phyloP scores from a whole-genome alignment of 2,329 filamentous ascomycete genomes.

The Ophiocordyceps unilateralis region DNA sequence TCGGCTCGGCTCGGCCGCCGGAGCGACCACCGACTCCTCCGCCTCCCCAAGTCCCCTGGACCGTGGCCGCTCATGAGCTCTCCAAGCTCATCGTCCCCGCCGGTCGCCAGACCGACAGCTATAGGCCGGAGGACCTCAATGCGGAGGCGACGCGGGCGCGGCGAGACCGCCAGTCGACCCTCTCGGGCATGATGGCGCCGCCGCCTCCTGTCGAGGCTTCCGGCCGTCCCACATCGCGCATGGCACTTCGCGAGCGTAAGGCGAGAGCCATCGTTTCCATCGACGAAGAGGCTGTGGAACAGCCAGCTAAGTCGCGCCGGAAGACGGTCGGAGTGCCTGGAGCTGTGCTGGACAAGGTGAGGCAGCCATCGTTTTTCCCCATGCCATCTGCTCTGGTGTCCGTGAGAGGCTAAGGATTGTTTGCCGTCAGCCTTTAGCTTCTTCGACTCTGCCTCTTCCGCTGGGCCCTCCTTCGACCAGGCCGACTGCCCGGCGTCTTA shows the following conservation, averaged over 20 bases:
- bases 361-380: no score
- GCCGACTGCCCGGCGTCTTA: conserved; percentile 29
- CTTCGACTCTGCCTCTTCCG: conserved; percentile 13
- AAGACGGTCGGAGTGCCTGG: conserved; percentile 40
- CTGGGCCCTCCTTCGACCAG: conserved; percentile 11
- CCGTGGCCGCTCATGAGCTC: conserved; percentile 65
- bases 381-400: no score
- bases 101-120: conserved; percentile 59
- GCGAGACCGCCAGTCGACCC: conserved; percentile 44
- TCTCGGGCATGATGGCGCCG: conserved; percentile 12
- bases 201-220: conserved; percentile 11
- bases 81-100: conserved; percentile 67
- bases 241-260: conserved; percentile 60
- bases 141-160: conserved; percentile 45
- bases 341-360: conserved; percentile 13
- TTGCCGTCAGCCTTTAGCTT: conserved; percentile 13
- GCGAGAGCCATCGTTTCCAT: conserved; percentile 35
- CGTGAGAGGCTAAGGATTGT: background rate
- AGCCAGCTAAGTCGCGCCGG: conserved; percentile 28
- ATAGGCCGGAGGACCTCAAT: conserved; percentile 61
- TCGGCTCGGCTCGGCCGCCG: conserved; percentile 13
- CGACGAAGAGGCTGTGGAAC: conserved; percentile 21
- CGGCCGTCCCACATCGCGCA: conserved; percentile 36
- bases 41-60: conserved; percentile 72
- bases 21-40: conserved; percentile 42